Evolutionary conservation across 2,329 filamentous ascomycete species (phyloP).

Genomic region (Fusarium sp.): DNA sequence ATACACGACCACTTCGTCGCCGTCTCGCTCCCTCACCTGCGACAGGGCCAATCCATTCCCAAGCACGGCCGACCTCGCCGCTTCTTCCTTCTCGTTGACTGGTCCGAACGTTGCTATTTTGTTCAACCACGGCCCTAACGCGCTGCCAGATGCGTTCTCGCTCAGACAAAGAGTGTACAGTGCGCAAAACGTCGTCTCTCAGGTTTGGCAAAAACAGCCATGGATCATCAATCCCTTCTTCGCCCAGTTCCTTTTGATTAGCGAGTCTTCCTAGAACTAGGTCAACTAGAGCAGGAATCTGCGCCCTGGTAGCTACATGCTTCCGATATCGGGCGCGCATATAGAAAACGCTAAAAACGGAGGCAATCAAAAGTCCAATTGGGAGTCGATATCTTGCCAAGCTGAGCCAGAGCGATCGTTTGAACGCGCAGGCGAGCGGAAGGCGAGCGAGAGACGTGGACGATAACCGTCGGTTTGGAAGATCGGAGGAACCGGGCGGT

Average conservation of each 20-base stretch:
- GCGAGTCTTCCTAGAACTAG: conserved; percentile 85
- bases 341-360: conserved; percentile 66
- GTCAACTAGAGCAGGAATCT: conserved; percentile 84
- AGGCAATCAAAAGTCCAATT: conserved; percentile 72
- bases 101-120: conserved; percentile 89
- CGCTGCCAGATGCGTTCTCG: conserved; percentile 85
- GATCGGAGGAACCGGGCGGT: conserved; percentile 69
- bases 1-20: conserved; percentile 63
- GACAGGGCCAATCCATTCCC: conserved; percentile 74
- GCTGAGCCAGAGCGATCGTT: conserved; percentile 78
- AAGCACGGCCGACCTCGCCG: conserved; percentile 71
- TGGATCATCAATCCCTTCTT: conserved; percentile 71
- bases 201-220: conserved; percentile 90
- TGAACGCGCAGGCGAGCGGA: conserved; percentile 84
- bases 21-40: conserved; percentile 56
- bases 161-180: conserved; percentile 78
- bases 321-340: conserved; percentile 69
- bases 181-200: conserved; percentile 86
- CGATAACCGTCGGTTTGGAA: conserved; percentile 72
- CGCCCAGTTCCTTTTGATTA: conserved; percentile 83
- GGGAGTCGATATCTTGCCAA: conserved; percentile 88
- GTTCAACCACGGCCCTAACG: conserved; percentile 86
- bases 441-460: conserved; percentile 91
- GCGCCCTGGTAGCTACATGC: conserved; percentile 71
- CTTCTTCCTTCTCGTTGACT: conserved; percentile 73